phyloP scores from a whole-genome alignment of 129 eudicot genomes.

The Centaurea solstitialis region DNA sequence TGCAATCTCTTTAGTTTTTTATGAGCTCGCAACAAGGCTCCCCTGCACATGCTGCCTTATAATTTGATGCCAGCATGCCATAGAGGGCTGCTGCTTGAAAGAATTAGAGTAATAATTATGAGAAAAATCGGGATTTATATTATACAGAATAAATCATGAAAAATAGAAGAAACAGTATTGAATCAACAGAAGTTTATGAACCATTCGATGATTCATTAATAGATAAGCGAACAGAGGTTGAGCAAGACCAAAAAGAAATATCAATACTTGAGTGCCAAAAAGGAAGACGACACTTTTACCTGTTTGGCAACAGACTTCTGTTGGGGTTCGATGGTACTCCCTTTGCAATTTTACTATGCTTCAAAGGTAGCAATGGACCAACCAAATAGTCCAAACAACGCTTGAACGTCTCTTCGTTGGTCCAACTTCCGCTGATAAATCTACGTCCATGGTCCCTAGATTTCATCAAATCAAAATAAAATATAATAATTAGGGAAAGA shows the following conservation, averaged over 20 bases:
- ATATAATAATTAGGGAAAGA: neutral
- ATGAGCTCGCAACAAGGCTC: neutral
- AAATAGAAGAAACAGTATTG: neutral
- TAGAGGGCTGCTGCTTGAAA: neutral
- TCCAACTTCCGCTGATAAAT: conserved; percentile 30
- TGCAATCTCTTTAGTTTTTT: neutral
- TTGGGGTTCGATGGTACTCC: conserved; percentile 30
- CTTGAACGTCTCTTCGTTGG: conserved; percentile 55
- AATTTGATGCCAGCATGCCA: neutral
- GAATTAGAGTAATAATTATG: neutral
- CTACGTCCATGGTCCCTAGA: conserved; percentile 31
- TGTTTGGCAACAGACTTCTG: conserved; percentile 61
- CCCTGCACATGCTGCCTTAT: neutral
- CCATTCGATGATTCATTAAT: neutral
- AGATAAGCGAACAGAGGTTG: neutral
- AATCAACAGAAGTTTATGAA: neutral
- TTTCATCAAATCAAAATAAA: neutral
- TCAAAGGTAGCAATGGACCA: conserved; percentile 60
- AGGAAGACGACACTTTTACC: conserved; percentile 30
- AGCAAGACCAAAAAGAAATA: neutral
- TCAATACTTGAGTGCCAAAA: neutral
- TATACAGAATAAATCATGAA: neutral
- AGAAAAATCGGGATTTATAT: neutral
- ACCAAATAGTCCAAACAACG: conserved; percentile 62
- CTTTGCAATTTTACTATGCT: conserved; percentile 17